These are phyloP conservation scores for Cyclocybe aegerita DNA, from an alignment of 768 basidiomycete genomes.

Conservation along the genomic window DNA sequence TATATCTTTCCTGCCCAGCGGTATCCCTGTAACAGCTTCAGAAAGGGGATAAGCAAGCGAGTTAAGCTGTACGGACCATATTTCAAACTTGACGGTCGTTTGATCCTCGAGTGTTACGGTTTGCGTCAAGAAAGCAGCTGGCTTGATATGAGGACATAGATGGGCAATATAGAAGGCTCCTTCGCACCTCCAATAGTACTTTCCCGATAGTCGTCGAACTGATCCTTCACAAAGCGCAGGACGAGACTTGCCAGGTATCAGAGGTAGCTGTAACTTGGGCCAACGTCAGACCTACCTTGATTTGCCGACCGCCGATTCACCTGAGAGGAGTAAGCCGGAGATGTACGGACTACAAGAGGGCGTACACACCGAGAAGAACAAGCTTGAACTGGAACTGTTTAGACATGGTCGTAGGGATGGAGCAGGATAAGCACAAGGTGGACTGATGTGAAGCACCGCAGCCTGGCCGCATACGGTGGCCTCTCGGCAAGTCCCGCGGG, in stretches of 20 bases:
- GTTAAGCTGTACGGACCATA: slow-evolving; percentile 64
- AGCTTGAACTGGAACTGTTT: slow-evolving; percentile 96
- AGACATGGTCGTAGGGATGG: slow-evolving; percentile 61
- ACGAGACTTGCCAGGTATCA: slow-evolving; percentile 66
- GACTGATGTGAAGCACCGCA: slow-evolving; percentile 22
- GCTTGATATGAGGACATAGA: slow-evolving; percentile 16
- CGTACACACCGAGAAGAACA: slow-evolving; percentile 80
- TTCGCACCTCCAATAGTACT: slow-evolving; percentile 84
- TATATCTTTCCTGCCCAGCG: slow-evolving; percentile 94
- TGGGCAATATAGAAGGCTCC: slow-evolving; percentile 6
- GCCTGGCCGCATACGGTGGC: slow-evolving; percentile 23
- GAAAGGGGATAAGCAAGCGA: slow-evolving; percentile 3
- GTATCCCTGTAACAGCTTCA: slow-evolving; percentile 68
- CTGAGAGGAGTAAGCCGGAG: slow-evolving; percentile 38
- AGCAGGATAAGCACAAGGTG: slow-evolving; percentile 24
- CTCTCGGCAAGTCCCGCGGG: slow-evolving; percentile 28
- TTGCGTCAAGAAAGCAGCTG: slow-evolving; percentile 98
- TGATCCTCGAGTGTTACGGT: slow-evolving; percentile 89
- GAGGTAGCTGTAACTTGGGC: slow-evolving; percentile 11
- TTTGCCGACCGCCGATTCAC: slow-evolving; percentile 98
- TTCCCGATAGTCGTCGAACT: slow-evolving; percentile 94
- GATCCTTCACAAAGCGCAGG: slow-evolving; percentile 93
- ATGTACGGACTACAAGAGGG: background rate
- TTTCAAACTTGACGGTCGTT: slow-evolving; percentile 96
- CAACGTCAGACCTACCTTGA: slow-evolving; percentile 60